These are phyloP conservation scores for Cladosporium sp. DNA, from an alignment of 2,329 filamentous ascomycete genomes.

Conservation along the genomic window DNA sequence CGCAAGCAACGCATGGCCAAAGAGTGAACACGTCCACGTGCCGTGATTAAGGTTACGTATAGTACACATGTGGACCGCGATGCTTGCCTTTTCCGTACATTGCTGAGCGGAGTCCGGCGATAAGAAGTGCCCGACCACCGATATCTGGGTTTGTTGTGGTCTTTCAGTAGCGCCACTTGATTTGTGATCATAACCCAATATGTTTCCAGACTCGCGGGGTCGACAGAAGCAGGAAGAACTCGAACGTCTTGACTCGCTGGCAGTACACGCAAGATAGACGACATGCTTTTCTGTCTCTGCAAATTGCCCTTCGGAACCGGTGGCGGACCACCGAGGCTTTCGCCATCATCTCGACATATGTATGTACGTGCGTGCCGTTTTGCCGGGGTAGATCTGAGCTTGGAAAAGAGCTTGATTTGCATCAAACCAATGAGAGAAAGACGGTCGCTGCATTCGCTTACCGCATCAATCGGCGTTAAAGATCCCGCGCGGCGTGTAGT, in stretches of 20 bases:
- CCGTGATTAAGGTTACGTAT: not conserved
- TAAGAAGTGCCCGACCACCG: not conserved
- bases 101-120: not conserved
- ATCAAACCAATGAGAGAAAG: not conserved
- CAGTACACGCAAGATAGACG: not conserved
- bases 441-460: slow-evolving; percentile 3
- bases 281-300: not conserved
- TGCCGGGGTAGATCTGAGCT: slow-evolving; percentile 7
- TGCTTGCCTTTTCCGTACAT: not conserved
- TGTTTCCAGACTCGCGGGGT: not conserved
- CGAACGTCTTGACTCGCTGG: not conserved
- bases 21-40: not conserved
- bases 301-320: not conserved
- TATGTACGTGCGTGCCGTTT: not conserved
- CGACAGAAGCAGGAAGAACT: not conserved
- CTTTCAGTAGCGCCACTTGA: not conserved
- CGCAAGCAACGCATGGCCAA: not conserved
- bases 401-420: slow-evolving; percentile 13
- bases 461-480: slow-evolving; percentile 10
- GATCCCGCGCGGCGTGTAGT: not conserved
- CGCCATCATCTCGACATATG: not conserved
- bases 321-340: not conserved
- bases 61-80: not conserved
- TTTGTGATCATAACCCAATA: not conserved
- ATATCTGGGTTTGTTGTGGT: not conserved